A percentile compares a stretch with the other conserved stretches of the same genome.
phyloP scores from a whole-genome alignment of 805 yeast species.

The Ogataea zsoltii region DNA sequence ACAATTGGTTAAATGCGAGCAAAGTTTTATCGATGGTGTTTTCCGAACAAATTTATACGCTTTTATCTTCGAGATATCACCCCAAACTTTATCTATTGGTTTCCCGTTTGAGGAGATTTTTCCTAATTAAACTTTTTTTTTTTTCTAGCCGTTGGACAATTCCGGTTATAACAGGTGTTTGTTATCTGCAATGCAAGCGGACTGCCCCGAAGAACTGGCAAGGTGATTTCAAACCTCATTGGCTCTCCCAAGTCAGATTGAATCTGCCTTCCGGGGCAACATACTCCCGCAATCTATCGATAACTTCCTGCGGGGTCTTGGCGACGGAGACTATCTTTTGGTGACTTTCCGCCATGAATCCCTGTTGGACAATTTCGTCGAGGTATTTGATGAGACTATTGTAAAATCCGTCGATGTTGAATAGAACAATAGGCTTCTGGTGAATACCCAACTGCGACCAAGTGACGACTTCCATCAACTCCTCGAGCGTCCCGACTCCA shows the following conservation, averaged over 20 bases:
- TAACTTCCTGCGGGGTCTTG: conserved; percentile 65
- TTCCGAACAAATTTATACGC: too few relatives aligned
- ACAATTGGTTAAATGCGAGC: too few relatives aligned
- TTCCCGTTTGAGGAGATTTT: neutral
- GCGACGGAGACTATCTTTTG: conserved; percentile 70
- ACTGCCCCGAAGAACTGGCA: too few relatives aligned
- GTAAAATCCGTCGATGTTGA: conserved; percentile 78
- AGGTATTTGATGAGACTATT: conserved; percentile 67
- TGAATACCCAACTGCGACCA: conserved; percentile 91
- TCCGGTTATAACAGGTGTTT: neutral
- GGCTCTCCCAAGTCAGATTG: conserved; percentile 54
- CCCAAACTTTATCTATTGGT: neutral
- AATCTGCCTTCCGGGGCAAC: conserved; percentile 72
- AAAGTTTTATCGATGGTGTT: too few relatives aligned
- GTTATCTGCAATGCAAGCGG: neutral
- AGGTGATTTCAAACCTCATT: neutral
- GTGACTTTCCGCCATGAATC: conserved; percentile 68
- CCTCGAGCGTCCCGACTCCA: conserved; percentile 88
- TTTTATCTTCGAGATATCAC: too few relatives aligned
- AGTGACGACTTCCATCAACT: conserved; percentile 82
- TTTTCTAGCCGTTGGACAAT: neutral
- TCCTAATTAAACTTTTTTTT: neutral
- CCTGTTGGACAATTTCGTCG: conserved; percentile 54
- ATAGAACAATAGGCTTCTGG: conserved; percentile 72
- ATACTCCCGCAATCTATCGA: conserved; percentile 59